These are phyloP conservation scores for Digitaria exilis DNA, from an alignment of 202 grass and related monocot species.

Conservation along the genomic window DNA sequence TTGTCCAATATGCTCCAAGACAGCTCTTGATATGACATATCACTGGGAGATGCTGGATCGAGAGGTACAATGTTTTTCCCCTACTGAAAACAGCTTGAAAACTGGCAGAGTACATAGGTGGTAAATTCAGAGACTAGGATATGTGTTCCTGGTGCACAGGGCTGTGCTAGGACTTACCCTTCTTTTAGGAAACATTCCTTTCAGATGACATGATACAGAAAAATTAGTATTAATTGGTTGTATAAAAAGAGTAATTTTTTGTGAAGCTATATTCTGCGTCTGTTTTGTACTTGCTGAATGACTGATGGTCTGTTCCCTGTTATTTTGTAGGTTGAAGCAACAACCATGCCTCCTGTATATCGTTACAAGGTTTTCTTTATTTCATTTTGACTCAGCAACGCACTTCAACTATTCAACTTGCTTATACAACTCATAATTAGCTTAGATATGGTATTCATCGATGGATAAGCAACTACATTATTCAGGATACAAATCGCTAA, in stretches of 20 bases:
- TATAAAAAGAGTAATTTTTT: not conserved
- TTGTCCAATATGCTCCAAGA: slow-evolving; percentile 94
- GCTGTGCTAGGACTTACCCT: not conserved
- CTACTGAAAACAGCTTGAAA: not conserved
- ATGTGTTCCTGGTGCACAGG: not conserved
- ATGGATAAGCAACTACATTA: not conserved
- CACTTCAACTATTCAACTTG: not conserved
- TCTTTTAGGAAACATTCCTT: not conserved
- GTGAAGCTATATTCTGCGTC: not conserved
- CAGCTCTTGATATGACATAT: slow-evolving; percentile 56
- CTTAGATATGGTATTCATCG: slow-evolving; percentile 1
- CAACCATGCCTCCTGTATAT: slow-evolving; percentile 85
- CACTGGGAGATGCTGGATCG: slow-evolving; percentile 72
- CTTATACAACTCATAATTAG: not conserved
- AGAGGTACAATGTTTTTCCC: slow-evolving; percentile 64
- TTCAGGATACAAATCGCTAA: slow-evolving; percentile 3
- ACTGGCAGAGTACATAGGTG: not conserved
- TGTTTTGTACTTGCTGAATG: slow-evolving; percentile 28
- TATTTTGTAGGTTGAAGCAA: slow-evolving; percentile 78
- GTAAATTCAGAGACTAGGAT: slow-evolving; percentile 20
- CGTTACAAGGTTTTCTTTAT: slow-evolving; percentile 73
- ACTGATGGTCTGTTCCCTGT: slow-evolving; percentile 27
- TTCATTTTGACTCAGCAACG: slow-evolving; percentile 15
- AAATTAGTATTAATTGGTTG: not conserved
- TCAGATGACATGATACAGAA: not conserved